phyloP scores from a whole-genome alignment of 768 basidiomycete species.

The Mycena capillaripes region DNA sequence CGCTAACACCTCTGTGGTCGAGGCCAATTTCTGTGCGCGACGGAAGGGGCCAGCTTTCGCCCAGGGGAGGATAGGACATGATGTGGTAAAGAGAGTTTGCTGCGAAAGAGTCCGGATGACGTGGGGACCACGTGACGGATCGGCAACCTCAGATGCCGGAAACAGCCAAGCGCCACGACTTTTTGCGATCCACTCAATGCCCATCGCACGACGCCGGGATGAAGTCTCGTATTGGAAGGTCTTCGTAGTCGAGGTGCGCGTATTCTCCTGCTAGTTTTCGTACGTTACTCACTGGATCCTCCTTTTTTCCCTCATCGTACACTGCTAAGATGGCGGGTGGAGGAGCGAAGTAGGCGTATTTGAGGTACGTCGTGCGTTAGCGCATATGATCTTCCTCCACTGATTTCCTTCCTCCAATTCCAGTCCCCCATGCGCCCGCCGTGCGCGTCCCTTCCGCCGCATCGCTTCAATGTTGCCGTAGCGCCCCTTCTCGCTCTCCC shows the following conservation, averaged over 20 bases:
- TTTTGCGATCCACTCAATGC: no score
- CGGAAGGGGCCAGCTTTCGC: neutral
- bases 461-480: neutral
- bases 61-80: neutral
- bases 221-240: no score
- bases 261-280: no score
- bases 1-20: neutral
- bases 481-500: slow-evolving; percentile 3
- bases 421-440: slow-evolving; percentile 3
- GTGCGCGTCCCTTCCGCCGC: slow-evolving; percentile 1
- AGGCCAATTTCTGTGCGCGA: neutral
- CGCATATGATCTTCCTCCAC: neutral
- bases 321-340: neutral
- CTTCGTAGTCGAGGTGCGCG: no score
- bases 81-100: no score
- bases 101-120: no score
- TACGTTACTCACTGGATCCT: no score
- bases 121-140: no score
- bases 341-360: neutral
- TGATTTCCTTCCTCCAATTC: neutral
- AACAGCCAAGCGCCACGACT: no score
- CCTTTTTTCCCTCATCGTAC: neutral
- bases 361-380: neutral
- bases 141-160: no score
- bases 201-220: no score